These are phyloP conservation scores for Cercospora sp. DNA, from an alignment of 2,329 filamentous ascomycete genomes.

Conservation along the genomic window DNA sequence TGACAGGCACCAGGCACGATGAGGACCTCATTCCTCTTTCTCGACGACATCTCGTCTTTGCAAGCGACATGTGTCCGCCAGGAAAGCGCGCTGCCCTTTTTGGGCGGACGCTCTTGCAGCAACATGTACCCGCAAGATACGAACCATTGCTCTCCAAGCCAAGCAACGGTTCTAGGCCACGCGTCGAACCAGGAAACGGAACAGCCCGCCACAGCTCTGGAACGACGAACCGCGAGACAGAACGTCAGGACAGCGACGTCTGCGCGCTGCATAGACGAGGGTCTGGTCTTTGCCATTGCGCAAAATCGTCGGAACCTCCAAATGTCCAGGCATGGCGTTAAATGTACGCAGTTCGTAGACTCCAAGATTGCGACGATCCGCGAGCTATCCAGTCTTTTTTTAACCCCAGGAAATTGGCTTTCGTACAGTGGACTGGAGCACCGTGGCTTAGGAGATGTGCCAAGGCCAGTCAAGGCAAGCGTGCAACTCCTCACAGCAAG, in stretches of 20 bases:
- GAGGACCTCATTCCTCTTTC: not conserved
- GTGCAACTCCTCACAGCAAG: not conserved
- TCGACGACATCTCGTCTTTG: not conserved
- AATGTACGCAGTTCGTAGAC: not conserved
- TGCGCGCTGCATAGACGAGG: not conserved
- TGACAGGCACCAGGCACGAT: not conserved
- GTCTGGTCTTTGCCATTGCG: not conserved
- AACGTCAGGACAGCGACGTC: not conserved
- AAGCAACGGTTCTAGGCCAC: not conserved
- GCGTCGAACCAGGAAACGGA: not conserved
- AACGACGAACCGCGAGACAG: not conserved
- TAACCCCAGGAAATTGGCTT: not conserved
- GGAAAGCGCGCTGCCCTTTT: not conserved
- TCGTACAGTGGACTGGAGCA: not conserved
- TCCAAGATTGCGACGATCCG: not conserved
- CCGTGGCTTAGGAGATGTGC: not conserved
- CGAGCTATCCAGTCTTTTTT: not conserved
- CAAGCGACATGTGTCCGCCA: not conserved
- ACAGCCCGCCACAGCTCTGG: not conserved
- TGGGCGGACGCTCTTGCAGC: not conserved
- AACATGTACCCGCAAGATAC: not conserved
- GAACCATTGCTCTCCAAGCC: not conserved
- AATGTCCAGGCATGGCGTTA: not conserved
- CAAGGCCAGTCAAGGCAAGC: not conserved
- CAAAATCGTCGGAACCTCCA: not conserved